Conservation (phyloP, 352 stramenopile species). For the Vaucheria bursata region DNA sequence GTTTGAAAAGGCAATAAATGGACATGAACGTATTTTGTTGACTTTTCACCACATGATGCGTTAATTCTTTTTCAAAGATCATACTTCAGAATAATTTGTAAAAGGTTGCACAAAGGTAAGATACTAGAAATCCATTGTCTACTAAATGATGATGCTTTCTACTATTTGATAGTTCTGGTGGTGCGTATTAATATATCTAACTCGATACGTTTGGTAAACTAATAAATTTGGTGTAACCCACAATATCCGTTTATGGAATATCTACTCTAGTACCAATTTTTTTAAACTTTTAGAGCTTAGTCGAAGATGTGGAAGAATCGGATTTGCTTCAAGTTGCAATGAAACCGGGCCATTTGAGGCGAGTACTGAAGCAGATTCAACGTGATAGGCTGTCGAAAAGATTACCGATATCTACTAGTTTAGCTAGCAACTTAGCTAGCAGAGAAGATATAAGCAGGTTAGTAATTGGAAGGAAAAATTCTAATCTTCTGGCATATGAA, state of each 20-base stretch:
- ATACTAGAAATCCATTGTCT: background rate
- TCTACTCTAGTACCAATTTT: background rate
- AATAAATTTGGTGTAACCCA: no score
- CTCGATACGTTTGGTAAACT: no score
- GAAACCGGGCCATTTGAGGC: conserved; percentile 22
- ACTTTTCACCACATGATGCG: no score
- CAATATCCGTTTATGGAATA: background rate
- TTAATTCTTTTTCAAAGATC: no score
- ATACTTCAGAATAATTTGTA: no score
- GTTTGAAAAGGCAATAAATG: no score
- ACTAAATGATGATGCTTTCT: background rate
- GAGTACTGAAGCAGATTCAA: conserved; percentile 1
- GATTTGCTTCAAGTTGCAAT: conserved; percentile 20
- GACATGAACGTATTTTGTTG: no score
- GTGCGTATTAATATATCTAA: background rate
- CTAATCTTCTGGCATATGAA: no score
- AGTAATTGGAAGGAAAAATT: no score
- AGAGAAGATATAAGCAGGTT: no score
- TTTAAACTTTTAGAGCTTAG: background rate
- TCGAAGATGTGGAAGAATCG: conserved; percentile 14
- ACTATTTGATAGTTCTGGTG: background rate
- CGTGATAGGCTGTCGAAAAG: background rate
- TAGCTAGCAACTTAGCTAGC: no score
- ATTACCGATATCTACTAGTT: no score
- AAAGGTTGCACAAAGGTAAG: background rate